Base-by-base conservation (phyloP, 2,329 filamentous ascomycete species). In the Hawksworthiomyces lignivorus region DNA sequence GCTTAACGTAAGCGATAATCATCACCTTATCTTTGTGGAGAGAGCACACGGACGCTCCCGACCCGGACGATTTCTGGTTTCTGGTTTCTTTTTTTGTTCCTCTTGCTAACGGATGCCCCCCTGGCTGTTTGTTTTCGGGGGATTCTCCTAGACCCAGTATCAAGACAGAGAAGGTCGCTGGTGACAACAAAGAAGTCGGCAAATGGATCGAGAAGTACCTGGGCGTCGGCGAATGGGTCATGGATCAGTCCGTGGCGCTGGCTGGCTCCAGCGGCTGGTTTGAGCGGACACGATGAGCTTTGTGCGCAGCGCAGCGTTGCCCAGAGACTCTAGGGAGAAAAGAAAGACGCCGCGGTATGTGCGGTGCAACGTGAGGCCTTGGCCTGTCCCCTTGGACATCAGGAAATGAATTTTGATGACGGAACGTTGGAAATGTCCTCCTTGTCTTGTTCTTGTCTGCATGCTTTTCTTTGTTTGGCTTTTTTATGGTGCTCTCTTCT, bases 191-290 rank as follows among this genome's bases (percentile, higher is more conserved):
- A 61, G 83, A 89, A 49, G 65, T 92, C 53, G 82, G 84, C 61
- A 82, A 81, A 57, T 97, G 89, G 88, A 79, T 97, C 52, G 84
- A 90, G 58, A 90, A 84, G 61, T 97, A 97, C 63, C 80, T 97
- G 32, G 87, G 87, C 49, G 82, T 96, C 15, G 92, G 92, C 54
- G 92, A 98, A 70, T 95, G 88, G 79, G 85, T 96, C 50, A 94
- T 98, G 88, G 92, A 98, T 64, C 85, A 94, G 69, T 94, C 88
- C 22, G 87, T 97, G 24, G 89, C 89, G 30, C 77, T 97, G 44
- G 86, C 95, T 60, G 84, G 87, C 31, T 82, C 84, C 36, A 94
- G 86, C 59, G 77, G 82, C 46, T 98, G 81, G 67, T 98, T 98
- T 62, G 89, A 96, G 69, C 78, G 92, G 58, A 89, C 79, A 63